Base-by-base conservation (phyloP, 768 basidiomycete genomes). In the Sporobolomyces roseus region DNA sequence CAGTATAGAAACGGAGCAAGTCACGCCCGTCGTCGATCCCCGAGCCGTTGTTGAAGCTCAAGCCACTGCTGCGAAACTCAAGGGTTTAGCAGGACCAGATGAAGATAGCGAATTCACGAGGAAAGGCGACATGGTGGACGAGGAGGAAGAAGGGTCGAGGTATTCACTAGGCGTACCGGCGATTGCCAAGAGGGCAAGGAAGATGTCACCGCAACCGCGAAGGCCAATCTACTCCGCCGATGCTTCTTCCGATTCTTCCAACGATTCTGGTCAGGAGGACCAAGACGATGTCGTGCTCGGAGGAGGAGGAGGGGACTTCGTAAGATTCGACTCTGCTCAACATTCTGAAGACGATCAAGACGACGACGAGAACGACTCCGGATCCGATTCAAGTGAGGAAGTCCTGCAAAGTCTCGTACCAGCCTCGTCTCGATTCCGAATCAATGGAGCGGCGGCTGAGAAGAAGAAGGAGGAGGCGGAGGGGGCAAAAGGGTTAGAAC, bases 81-180 rank as follows among this genome's bases (percentile, higher is more conserved):
- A 49, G 25, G 59, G 49, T 19, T 30, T 63, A 13, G 52, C 32
- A 16, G 32, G 29, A n/a, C 32, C 30, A 19, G 43, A 36, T 33
- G 52, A 54, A 14, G 65, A 61, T n/a, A 51, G 35, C n/a, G 48
- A 21, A 32, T 49, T 25, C 60, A 27, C 36, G 46, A 25, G 43
- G 19, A 4, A 27, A 16, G 16, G 14, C 54, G 27, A 13, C 56
- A 27, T 5, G 52, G 14, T 27, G 30, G 60, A 63, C 23, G 63
- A 61, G 36, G 66, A 63, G 2, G 68, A 66, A 29, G 60, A 62
- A 29, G 72, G 63, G 3, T 73, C 72, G 32, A 58, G 72, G 25
- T 73, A 73, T 60, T 48, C 65, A 30, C 59, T 71, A 38, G 66
- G 63, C 32, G 55, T 61, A 1, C 61, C 63, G 4, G 62, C 58